A percentile compares a stretch with the other conserved stretches of the same genome.
Evolutionary conservation across 2,329 filamentous ascomycete genomes (phyloP).

Genomic region (Trichoderma arundinaceum): DNA sequence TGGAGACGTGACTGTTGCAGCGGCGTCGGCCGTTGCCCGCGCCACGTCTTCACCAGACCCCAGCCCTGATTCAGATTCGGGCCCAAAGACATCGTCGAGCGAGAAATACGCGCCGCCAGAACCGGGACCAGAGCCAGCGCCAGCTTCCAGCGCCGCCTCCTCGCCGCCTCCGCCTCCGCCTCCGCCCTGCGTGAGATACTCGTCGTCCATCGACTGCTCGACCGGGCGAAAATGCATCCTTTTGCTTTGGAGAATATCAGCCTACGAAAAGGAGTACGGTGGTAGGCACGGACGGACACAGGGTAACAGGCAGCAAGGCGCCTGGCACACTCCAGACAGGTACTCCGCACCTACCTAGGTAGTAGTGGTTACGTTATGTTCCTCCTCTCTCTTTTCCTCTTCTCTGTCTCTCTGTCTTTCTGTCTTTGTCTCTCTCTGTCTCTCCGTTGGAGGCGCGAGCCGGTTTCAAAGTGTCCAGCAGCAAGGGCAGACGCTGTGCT

Average conservation of each 20-base stretch:
- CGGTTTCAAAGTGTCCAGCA: background rate
- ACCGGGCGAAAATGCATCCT: slow-evolving; percentile 46
- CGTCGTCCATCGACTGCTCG: slow-evolving; percentile 41
- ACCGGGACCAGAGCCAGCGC: slow-evolving; percentile 5
- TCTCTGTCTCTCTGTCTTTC: background rate
- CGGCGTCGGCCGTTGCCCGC: slow-evolving; percentile 19
- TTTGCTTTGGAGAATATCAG: slow-evolving; percentile 7
- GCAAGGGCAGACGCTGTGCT: slow-evolving; percentile 18
- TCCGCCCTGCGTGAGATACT: slow-evolving; percentile 36
- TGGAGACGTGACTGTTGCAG: background rate
- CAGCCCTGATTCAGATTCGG: slow-evolving; percentile 35
- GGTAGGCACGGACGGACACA: background rate
- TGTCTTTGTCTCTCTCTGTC: background rate
- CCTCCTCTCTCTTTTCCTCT: background rate
- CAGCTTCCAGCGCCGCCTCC: slow-evolving; percentile 1
- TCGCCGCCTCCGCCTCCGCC: slow-evolving; percentile 25
- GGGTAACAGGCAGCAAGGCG: background rate
- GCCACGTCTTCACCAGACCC: background rate
- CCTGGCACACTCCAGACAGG: background rate
- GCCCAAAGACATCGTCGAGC: slow-evolving; percentile 49
- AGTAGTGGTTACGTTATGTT: background rate
- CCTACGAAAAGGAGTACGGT: slow-evolving; percentile 8
- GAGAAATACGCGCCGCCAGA: slow-evolving; percentile 37
- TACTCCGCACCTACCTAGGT: slow-evolving; percentile 6
- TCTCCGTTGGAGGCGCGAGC: background rate